Evolutionary conservation across 2,329 filamentous ascomycete species (phyloP).

Genomic region (Colletotrichum liriopes): DNA sequence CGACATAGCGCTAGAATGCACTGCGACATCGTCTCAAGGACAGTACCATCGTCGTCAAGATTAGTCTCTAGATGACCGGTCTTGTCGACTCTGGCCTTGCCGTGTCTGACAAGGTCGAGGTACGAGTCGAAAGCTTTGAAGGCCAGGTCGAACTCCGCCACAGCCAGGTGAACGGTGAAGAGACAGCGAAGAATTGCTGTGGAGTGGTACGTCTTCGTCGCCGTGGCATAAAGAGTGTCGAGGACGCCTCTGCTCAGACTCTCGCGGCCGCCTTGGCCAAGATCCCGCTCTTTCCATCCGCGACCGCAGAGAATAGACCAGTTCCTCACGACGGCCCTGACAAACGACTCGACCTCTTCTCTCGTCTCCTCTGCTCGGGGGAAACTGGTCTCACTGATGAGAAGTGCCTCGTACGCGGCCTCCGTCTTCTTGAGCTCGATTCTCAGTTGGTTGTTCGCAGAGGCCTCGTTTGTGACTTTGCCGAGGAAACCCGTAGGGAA

Average conservation of each 20-base stretch:
- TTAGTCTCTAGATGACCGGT: conserved; percentile 78
- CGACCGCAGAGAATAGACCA: conserved; percentile 88
- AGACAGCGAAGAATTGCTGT: conserved; percentile 88
- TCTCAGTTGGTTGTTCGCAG: conserved; percentile 75
- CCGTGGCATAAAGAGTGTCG: conserved; percentile 90
- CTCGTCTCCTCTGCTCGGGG: conserved; percentile 87
- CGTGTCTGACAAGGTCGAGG: conserved; percentile 87
- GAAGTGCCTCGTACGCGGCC: conserved; percentile 81
- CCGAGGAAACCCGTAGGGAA: conserved; percentile 68
- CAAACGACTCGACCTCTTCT: conserved; percentile 85
- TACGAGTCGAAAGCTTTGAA: conserved; percentile 95
- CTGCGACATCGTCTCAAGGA: conserved; percentile 84
- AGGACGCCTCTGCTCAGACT: conserved; percentile 83
- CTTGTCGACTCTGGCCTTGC: conserved; percentile 87
- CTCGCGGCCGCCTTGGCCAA: conserved; percentile 86
- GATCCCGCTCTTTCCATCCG: conserved; percentile 84
- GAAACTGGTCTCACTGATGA: conserved; percentile 86
- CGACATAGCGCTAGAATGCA: conserved; percentile 86
- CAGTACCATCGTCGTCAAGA: conserved; percentile 83
- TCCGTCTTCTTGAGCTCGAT: conserved; percentile 87
- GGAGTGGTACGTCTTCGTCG: conserved; percentile 95
- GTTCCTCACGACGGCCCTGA: conserved; percentile 84
- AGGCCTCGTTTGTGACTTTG: conserved; percentile 61
- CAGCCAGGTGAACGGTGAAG: conserved; percentile 87
- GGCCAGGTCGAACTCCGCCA: conserved; percentile 93